phyloP scores from a whole-genome alignment of 2,329 filamentous ascomycete genomes.

The Dothiorella sarmentorum region DNA sequence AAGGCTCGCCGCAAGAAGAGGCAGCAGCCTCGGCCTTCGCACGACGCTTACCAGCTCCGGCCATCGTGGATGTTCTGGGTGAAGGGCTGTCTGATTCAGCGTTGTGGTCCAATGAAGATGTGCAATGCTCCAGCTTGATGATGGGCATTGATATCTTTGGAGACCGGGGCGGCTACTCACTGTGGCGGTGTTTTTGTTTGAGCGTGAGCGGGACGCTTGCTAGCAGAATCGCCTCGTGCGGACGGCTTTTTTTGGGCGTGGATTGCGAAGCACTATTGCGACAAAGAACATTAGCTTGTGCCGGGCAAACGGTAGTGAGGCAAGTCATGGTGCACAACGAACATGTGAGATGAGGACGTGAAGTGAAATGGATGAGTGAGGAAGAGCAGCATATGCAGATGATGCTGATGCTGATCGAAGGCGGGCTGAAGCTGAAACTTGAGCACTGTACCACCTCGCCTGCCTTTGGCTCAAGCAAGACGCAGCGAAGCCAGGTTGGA shows the following conservation, averaged over 20 bases:
- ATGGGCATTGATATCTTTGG: neutral
- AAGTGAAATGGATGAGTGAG: neutral
- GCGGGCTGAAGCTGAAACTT: neutral
- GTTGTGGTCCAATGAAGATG: neutral
- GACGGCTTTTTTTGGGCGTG: too few relatives aligned
- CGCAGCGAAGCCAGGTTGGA: neutral
- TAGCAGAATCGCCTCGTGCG: neutral
- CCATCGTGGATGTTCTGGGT: conserved; percentile 30
- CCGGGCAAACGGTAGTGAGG: conserved; percentile 33
- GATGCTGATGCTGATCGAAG: neutral
- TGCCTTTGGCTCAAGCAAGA: neutral
- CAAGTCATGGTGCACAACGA: neutral
- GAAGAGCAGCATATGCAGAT: neutral
- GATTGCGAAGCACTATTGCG: neutral
- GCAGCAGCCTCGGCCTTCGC: conserved; percentile 30
- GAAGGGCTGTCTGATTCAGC: neutral
- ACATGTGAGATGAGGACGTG: neutral
- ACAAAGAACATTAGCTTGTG: neutral
- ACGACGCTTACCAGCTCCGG: conserved; percentile 35
- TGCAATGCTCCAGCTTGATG: neutral
- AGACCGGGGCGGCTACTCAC: neutral
- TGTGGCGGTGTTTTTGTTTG: neutral
- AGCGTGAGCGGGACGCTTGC: neutral
- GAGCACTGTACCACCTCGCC: neutral
- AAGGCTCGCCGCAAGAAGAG: conserved; percentile 25